Conservation (phyloP, 164 flowering plant genomes). For the Cinnamomum micranthum region DNA sequence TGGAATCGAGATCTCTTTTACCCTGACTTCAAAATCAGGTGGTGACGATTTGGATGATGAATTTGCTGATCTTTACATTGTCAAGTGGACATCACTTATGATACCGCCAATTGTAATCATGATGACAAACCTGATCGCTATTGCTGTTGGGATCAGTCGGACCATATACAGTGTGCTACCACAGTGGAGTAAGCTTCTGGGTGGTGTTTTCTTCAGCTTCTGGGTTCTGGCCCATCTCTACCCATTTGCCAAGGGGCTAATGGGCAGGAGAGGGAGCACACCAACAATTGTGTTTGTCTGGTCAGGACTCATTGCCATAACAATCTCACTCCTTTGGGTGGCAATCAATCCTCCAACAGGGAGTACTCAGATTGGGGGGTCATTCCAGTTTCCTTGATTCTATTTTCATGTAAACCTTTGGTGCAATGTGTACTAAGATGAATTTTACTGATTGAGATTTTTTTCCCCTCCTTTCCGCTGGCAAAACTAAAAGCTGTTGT, state of each 20-base stretch:
- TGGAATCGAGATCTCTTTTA: conserved; percentile 75
- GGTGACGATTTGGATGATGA: conserved; percentile 58
- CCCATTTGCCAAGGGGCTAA: conserved; percentile 79
- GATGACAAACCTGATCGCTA: conserved; percentile 59
- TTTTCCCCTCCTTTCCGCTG: background rate
- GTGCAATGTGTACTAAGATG: no score
- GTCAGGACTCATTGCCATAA: conserved; percentile 75
- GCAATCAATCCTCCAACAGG: conserved; percentile 48
- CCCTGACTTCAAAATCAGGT: conserved; percentile 55
- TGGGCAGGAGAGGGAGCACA: conserved; percentile 69
- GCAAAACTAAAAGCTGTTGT: background rate
- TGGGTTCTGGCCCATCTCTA: conserved; percentile 80
- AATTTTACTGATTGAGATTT: no score
- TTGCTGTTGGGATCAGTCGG: conserved; percentile 44
- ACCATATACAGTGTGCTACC: conserved; percentile 51
- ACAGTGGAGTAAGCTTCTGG: conserved; percentile 64
- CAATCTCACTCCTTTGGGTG: conserved; percentile 61
- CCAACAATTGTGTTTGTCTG: conserved; percentile 73
- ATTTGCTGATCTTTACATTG: conserved; percentile 59
- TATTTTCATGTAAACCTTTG: background rate
- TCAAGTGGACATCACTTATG: conserved; percentile 75
- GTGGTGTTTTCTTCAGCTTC: conserved; percentile 74
- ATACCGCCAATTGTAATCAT: conserved; percentile 64
- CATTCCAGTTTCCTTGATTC: conserved; percentile 58
- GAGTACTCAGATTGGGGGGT: conserved; percentile 50